Conservation (phyloP, 2,329 filamentous ascomycete genomes). For the Byssochlamys sp. region DNA sequence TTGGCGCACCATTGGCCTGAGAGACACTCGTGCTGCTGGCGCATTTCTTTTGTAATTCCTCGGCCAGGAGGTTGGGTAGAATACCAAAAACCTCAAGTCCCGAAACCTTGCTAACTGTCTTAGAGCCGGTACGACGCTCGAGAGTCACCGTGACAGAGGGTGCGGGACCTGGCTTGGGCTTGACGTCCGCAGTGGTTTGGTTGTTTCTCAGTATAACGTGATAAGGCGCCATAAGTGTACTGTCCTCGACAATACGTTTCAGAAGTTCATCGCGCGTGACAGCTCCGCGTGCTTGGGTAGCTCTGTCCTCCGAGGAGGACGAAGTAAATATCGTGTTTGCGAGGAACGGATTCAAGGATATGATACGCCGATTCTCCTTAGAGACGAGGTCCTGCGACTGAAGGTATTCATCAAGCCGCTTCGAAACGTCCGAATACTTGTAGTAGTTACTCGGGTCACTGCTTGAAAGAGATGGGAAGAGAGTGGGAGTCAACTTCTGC, state of each 20-base stretch:
- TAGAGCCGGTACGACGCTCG: slow-evolving; percentile 57
- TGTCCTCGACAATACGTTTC: slow-evolving; percentile 47
- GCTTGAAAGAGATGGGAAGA: slow-evolving; percentile 39
- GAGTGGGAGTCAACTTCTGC: slow-evolving; percentile 47
- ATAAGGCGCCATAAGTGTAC: slow-evolving; percentile 42
- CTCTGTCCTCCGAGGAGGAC: slow-evolving; percentile 43
- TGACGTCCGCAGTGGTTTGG: slow-evolving; percentile 36
- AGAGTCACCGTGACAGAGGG: slow-evolving; percentile 53
- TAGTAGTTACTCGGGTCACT: slow-evolving; percentile 48
- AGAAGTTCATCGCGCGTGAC: slow-evolving; percentile 53
- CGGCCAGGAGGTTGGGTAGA: slow-evolving; percentile 50
- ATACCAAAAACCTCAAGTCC: slow-evolving; percentile 55
- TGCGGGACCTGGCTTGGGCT: slow-evolving; percentile 51
- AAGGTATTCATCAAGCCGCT: slow-evolving; percentile 49
- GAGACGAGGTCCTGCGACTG: slow-evolving; percentile 48
- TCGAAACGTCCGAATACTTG: slow-evolving; percentile 50
- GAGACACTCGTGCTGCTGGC: slow-evolving; percentile 59
- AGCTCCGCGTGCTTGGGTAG: slow-evolving; percentile 47
- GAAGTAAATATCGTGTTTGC: slow-evolving; percentile 53
- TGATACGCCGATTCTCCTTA: slow-evolving; percentile 50
- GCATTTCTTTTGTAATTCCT: slow-evolving; percentile 58
- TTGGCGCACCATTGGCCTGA: slow-evolving; percentile 52
- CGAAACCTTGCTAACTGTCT: slow-evolving; percentile 54
- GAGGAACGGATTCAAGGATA: slow-evolving; percentile 53
- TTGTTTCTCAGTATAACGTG: slow-evolving; percentile 45